Evolutionary conservation across 371 early-diverging fungal genomes (phyloP), one percentile per base, ranked within the genome.

Genomic region (Sporodiniella umbellata): DNA sequence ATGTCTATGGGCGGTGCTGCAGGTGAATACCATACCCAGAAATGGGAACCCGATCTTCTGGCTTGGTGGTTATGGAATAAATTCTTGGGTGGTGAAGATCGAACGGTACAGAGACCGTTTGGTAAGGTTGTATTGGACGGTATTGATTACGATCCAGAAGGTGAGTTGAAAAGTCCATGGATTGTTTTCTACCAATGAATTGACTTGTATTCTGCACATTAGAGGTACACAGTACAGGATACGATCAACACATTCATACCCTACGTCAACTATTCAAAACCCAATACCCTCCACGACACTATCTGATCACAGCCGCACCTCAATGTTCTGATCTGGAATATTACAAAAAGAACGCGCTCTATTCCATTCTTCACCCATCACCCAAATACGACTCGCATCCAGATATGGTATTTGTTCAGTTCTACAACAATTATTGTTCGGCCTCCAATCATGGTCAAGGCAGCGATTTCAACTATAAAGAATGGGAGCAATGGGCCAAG

Each of bases 401-500:
- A 8, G 87, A 88, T 56, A 60, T 81, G 62, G 77, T 87, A 3
- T 83, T 66, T 60, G 79, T 87, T n/a, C 87, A 88, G 60, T 88
- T 88, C 50, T 88, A 88, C 67, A 88, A 88, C 69, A 85, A 86
- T 60, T 72, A 70, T 33, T 87, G 87, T 40, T 53, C 67, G 11
- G 71, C 60, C 7, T 56, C 60, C 64, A 76, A 2, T 40, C 68
- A 33, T 49, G 69, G 30, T 51, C 53, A 22, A 60, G 62, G 6
- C 0, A 15, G 53, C 25, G 38, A 62, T 40, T 84, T 83, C 66
- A 86, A 86, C 58, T 86, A 78, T 64, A 76, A 73, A 45, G 59
- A 54, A 17, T 68, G 81, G 83, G 71, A 81, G 50, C 60, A 58
- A 25, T 79, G 79, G 76, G 61, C 79, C 24, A 44, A 46, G 22